Conservation (phyloP, 2,329 filamentous ascomycete species). For the Arthrobotrys iridis region DNA sequence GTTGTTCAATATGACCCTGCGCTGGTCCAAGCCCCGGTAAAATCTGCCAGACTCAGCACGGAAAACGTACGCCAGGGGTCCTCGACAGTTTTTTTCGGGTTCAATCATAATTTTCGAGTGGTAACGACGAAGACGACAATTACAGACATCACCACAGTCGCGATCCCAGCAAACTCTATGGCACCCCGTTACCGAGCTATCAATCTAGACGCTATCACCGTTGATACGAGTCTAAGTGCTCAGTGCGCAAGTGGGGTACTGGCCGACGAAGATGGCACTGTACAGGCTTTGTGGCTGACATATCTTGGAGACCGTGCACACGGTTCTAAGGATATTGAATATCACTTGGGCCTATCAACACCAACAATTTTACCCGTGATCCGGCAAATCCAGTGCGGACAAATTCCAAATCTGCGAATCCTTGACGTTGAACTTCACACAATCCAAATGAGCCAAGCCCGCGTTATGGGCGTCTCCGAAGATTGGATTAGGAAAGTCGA, state of each 20-base stretch:
- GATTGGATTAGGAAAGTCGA: slow-evolving; percentile 95
- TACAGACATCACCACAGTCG: slow-evolving; percentile 96
- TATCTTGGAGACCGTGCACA: slow-evolving; percentile 91
- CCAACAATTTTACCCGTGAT: slow-evolving; percentile 90
- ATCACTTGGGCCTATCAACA: slow-evolving; percentile 90
- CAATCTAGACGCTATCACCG: slow-evolving; percentile 95
- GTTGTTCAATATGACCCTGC: slow-evolving; percentile 93
- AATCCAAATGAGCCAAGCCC: slow-evolving; percentile 95
- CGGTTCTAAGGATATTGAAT: slow-evolving; percentile 82
- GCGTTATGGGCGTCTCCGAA: slow-evolving; percentile 95
- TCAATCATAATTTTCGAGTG: slow-evolving; percentile 93
- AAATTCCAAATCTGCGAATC: slow-evolving; percentile 84
- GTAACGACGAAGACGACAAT: slow-evolving; percentile 94
- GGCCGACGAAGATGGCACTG: slow-evolving; percentile 85
- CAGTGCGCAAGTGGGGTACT: slow-evolving; percentile 96
- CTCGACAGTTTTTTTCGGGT: slow-evolving; percentile 96
- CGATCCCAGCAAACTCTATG: slow-evolving; percentile 90
- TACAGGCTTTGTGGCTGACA: slow-evolving; percentile 95
- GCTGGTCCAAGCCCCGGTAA: slow-evolving; percentile 91
- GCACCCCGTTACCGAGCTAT: slow-evolving; percentile 93
- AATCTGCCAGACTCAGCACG: slow-evolving; percentile 83
- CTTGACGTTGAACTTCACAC: slow-evolving; percentile 93
- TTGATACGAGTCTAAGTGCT: slow-evolving; percentile 88
- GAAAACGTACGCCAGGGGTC: slow-evolving; percentile 90
- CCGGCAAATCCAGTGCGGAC: slow-evolving; percentile 80